Conservation (phyloP, 2,329 filamentous ascomycete genomes). For the Raffaelea albimanens region DNA sequence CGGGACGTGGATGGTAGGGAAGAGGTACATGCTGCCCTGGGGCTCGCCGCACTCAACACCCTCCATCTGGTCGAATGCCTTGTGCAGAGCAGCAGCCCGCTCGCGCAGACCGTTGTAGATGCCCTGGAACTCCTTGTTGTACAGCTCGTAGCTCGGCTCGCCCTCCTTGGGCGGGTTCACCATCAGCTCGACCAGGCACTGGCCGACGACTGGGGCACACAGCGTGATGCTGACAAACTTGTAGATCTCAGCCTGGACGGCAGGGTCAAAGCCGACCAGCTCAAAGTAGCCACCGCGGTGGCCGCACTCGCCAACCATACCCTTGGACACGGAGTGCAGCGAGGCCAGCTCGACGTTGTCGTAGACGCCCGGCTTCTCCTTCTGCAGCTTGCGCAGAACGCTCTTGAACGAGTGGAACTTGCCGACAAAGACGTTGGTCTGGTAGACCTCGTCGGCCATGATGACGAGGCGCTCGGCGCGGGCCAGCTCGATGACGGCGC, state of each 20-base stretch:
- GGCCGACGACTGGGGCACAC: conserved; percentile 88
- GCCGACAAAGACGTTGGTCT: conserved; percentile 95
- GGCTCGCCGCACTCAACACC: conserved; percentile 85
- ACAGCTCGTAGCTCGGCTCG: conserved; percentile 74
- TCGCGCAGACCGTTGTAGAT: conserved; percentile 72
- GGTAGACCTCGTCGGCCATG: conserved; percentile 96
- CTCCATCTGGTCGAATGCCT: conserved; percentile 91
- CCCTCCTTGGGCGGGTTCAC: conserved; percentile 85
- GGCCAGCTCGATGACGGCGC: conserved; percentile 77
- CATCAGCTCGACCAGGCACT: conserved; percentile 96
- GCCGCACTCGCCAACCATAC: conserved; percentile 97
- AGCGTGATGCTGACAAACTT: conserved; percentile 98
- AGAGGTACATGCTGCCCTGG: conserved; percentile 97
- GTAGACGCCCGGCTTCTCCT: conserved; percentile 64
- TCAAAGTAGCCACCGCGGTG: conserved; percentile 98
- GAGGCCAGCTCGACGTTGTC: conserved; percentile 82
- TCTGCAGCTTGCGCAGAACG: conserved; percentile 71
- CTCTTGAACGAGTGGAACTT: conserved; percentile 95
- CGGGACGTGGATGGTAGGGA: conserved; percentile 82
- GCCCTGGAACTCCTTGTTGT: conserved; percentile 72
- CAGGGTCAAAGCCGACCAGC: conserved; percentile 75
- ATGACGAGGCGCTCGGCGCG: conserved; percentile 77
- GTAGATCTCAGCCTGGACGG: conserved; percentile 90
- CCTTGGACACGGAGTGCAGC: conserved; percentile 90
- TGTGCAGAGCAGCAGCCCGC: conserved; percentile 76